These are phyloP conservation scores for Albatrellus ellisii DNA, from an alignment of 768 basidiomycete species.

Conservation along the genomic window DNA sequence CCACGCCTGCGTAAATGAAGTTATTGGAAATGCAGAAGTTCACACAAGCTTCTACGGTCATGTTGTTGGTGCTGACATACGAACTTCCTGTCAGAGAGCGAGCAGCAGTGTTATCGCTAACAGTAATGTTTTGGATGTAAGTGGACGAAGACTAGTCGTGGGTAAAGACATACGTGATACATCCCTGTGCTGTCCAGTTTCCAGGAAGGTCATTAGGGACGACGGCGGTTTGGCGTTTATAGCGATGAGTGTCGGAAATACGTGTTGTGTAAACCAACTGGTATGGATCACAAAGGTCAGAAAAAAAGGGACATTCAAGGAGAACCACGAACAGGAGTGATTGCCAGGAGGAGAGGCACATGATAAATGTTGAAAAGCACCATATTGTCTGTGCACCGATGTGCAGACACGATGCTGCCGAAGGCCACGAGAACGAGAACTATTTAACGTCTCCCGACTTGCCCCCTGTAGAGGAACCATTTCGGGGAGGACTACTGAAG, in stretches of 20 bases:
- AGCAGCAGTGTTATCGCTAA: conserved; percentile 40
- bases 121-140: conserved; percentile 21
- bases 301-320: neutral
- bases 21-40: conserved; percentile 29
- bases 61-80: conserved; percentile 31
- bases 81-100: conserved; percentile 44
- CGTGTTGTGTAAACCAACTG: neutral
- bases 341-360: conserved; percentile 21
- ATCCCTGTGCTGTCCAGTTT: conserved; percentile 46
- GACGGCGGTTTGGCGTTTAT: conserved; percentile 11
- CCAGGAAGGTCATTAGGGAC: conserved; percentile 36
- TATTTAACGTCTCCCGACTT: too few species aligned
- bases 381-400: neutral
- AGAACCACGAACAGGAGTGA: conserved; percentile 26
- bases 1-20: conserved; percentile 57
- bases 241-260: conserved; percentile 2
- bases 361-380: conserved; percentile 4
- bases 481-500: too few species aligned
- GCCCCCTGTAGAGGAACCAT: too few species aligned
- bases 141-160: conserved; percentile 16
- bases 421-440: too few species aligned
- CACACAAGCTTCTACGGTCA: conserved; percentile 49
- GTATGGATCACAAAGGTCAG: neutral
- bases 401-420: neutral
- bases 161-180: conserved; percentile 37